Base-by-base conservation (phyloP, 2,329 filamentous ascomycete genomes). In the Cryphonectria nitschkei region DNA sequence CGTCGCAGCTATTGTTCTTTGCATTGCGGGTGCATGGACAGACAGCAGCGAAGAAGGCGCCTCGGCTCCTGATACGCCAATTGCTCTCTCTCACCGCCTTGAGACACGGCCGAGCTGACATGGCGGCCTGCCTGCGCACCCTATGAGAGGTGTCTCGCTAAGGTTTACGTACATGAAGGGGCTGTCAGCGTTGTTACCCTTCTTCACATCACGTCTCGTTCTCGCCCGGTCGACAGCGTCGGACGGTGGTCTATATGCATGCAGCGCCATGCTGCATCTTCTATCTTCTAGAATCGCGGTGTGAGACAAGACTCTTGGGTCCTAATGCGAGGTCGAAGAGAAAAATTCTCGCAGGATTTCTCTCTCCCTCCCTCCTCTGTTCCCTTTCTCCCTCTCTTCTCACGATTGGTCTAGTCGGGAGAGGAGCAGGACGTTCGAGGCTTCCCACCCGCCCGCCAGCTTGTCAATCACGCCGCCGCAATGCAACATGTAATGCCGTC, bases 11-110 rank as follows among this genome's bases (percentile, higher is more conserved):
- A 7, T 50, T 8, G 43, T 37, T 7, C 26, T 22, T 43, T 65
- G 41, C 63, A 50, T 32, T 41, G 58, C 32, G 22, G 16, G 46
- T 50, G 46, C 8, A 8, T 50, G 22, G 22, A n/a, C 46, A 54
- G 39, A 61, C 43, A 50, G 58, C 56, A 62, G 37, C 37, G 39
- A 29, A 34, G 34, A 50, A 6, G 13, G 26, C 26, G 22, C 16
- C 43, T 61, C 41, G 67, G 29, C 41, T 37, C 34, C 29, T 68
- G 67, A 68, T 68, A 68, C 67, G 56, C 56, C 58, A 68, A 68
- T 68, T 54, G 43, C 19, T 4, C 22, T 14, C 29, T 22, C 41
- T 68, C 67, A 68, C 67, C 67, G 67, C 67, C 63, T 37, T 50
- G 41, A 65, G 41, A 65, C 41, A n/a, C 63, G 43, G 41, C 41